Evolutionary conservation across 1,284 basidiomycete genomes (phyloP).

Genomic region (Rhodotorula glutinis): DNA sequence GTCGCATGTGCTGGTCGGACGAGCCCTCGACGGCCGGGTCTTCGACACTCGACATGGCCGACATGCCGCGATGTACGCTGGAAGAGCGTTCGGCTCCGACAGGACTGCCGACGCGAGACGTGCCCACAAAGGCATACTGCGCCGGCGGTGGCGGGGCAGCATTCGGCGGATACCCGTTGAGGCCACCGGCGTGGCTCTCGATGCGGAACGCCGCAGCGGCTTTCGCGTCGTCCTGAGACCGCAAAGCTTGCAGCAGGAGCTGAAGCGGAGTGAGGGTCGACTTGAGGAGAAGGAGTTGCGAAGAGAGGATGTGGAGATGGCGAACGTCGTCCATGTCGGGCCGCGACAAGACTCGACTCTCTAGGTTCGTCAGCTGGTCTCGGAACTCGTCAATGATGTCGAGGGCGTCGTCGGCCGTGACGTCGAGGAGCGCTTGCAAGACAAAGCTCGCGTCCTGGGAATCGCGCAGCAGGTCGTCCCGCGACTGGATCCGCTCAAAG

Average conservation of each 20-base stretch:
- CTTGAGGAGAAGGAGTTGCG: constrained; percentile 38
- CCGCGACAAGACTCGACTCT: constrained; percentile 13
- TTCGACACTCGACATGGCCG: too few species aligned
- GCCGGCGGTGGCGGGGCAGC: background rate
- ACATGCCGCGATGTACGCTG: background rate
- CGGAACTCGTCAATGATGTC: constrained; percentile 33
- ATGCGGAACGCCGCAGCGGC: constrained; percentile 18
- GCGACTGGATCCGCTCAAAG: constrained; percentile 26
- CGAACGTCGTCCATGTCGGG: constrained; percentile 30
- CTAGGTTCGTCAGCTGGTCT: constrained; percentile 20
- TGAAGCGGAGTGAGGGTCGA: constrained; percentile 26
- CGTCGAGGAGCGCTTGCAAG: constrained; percentile 31
- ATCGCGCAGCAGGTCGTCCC: constrained; percentile 28
- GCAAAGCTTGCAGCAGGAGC: constrained; percentile 21
- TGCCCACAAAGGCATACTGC: background rate
- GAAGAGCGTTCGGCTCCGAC: background rate
- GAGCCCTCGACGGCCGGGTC: background rate
- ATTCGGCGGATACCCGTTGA: background rate
- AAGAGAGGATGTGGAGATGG: constrained; percentile 25
- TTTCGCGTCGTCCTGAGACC: constrained; percentile 35
- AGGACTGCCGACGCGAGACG: background rate
- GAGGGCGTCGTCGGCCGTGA: constrained; percentile 19
- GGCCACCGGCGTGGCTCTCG: background rate
- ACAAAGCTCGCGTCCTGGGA: constrained; percentile 29
- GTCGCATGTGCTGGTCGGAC: background rate